These are phyloP conservation scores for Clarkia xantiana DNA, from an alignment of 345 rosid species.

Conservation along the genomic window DNA sequence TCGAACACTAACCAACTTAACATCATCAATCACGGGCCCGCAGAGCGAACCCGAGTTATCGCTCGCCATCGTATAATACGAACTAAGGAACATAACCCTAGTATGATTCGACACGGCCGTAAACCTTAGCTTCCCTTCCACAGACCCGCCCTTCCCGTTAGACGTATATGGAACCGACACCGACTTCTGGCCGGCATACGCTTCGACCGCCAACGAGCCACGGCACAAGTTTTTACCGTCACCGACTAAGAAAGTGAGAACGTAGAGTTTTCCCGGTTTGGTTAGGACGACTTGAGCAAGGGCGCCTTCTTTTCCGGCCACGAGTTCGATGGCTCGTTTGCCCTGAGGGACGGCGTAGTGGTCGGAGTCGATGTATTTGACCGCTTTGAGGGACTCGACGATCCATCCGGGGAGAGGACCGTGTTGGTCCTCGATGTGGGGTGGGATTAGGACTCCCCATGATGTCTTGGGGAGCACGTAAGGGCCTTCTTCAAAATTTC, in stretches of 20 bases:
- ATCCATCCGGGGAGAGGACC: constrained; percentile 74
- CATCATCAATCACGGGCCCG: constrained; percentile 66
- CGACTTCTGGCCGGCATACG: constrained; percentile 35
- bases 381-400: constrained; percentile 67
- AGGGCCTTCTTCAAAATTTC: constrained; percentile 68
- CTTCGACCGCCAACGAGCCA: constrained; percentile 58
- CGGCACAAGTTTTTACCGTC: constrained; percentile 46
- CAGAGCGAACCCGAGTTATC: constrained; percentile 65
- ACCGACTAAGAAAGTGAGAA: constrained; percentile 41
- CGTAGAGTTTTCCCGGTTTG: constrained; percentile 22
- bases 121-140: constrained; percentile 29
- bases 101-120: constrained; percentile 36
- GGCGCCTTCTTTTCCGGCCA: constrained; percentile 71
- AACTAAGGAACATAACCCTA: constrained; percentile 48
- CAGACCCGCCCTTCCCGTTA: constrained; percentile 52
- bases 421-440: constrained; percentile 53
- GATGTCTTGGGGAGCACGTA: constrained; percentile 31
- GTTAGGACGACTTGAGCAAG: constrained; percentile 46
- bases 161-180: constrained; percentile 33
- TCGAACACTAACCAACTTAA: constrained; percentile 30
- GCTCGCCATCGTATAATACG: constrained; percentile 42
- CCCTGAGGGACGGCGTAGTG: constrained; percentile 50
- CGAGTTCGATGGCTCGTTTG: constrained; percentile 46
- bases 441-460: constrained; percentile 60
- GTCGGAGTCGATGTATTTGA: constrained; percentile 43